Evolutionary conservation across 2,329 filamentous ascomycete species (phyloP), one percentile per base, ranked within the genome.

Genomic region (Geosmithia morbida): DNA sequence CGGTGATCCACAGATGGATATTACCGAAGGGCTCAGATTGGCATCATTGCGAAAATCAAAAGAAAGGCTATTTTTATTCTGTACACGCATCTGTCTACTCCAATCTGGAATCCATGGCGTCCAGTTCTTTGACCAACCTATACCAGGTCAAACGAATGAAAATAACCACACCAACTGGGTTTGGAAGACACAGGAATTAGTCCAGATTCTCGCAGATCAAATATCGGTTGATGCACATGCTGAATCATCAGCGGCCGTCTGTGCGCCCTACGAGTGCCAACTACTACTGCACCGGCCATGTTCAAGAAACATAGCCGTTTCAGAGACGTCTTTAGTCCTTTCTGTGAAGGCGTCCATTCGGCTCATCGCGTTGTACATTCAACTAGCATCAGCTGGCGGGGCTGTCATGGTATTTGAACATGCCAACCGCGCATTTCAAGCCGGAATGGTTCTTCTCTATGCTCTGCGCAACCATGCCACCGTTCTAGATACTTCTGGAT

Each of bases 321-420:
- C 49, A 6, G 43, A 37, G 13, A 18, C 49, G 7, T 52, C 50
- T 7, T 37, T 52, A 7, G 29, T 44, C 37, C 46, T 39, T 7
- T 49, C 49, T 2, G 49, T 39, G 2, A 33, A 17, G 4, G 47
- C 42, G 13, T 44, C 50, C 17, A 50, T 49, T n/a, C 29, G 14
- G 3, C 30, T 46, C 77, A 20, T 45, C 39, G 26, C 33, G 10
- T 20, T 30, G 18, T 46, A 39, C 13, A 10, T 40, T 3, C n/a
- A 46, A 11, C 2, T 14, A 16, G 33, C 22, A 7, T 18, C n/a
- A 30, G 44, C 33, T 14, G 44, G 44, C 11, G 44, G 44, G 4
- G n/a, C 41, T 13, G 17, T 46, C 19, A n/a, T 22, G n/a, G 33
- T 30, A 11, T 46, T 46, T 40, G 44, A 46, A 40, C 17, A 39